Evolutionary conservation across 2,329 filamentous ascomycete species (phyloP), one percentile per base, ranked within the genome.

Genomic region (Nothomitra cinnamomea): DNA sequence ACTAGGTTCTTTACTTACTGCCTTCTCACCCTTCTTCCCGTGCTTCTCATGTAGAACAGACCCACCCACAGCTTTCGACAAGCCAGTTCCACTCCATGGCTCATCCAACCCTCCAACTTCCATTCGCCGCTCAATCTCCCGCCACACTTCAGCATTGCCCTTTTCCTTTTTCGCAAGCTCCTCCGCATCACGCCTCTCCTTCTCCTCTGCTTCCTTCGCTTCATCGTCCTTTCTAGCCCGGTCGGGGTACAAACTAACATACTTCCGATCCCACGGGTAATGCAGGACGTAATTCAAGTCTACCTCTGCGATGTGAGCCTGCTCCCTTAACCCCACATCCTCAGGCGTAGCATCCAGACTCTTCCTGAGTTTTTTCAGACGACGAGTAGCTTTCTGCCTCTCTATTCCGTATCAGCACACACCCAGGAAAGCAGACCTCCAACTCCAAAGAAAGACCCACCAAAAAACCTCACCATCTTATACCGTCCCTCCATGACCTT

Each of bases 391-490:
- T 66, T 87, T 88, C 67, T 86, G 82, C 49, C 83, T 76, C 60
- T 87, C 82, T 85, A 57, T 15, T 50, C 51, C 40, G 12, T 53
- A 36, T 40, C 51, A 42, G 53, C 40, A 47, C 54, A 59, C 56
- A 57, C 55, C 53, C 52, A 28, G 32, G 32, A 36, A 21, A 17
- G 35, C 40, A 24, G 6, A 21, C 21, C 41, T 8, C 10, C 10
- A 13, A 54, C 32, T 28, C 13, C 10, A 13, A 38, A 22, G 22
- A 22, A 17, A 53, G 10, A 61, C 75, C 52, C 71, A 85, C 85
- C 86, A 66, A 90, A 90, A 64, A 92, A 92, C 25, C 86, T 74
- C 51, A 90, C 79, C 77, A 87, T 89, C 65, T 90, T 85, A 61
- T 88, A 92, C 65, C 82, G 84, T 51, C 73, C 73, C 57, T 89